These are phyloP conservation scores for Trametes cingulata DNA, from an alignment of 768 basidiomycete genomes.

Conservation along the genomic window DNA sequence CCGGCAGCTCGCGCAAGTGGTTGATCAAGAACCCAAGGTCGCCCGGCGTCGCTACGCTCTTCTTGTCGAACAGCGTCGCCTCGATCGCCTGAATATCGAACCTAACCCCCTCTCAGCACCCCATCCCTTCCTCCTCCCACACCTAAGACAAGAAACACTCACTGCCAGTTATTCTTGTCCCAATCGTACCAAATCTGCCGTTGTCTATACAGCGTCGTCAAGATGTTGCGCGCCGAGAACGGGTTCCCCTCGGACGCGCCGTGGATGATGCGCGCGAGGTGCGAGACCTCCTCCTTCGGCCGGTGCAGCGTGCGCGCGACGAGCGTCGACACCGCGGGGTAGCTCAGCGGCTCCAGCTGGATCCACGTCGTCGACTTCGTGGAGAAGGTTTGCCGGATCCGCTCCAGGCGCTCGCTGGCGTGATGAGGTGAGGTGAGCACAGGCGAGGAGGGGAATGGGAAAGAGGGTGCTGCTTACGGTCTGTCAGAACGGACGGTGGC, in stretches of 20 bases:
- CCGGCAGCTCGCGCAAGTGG: constrained; percentile 59
- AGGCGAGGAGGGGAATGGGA: not conserved
- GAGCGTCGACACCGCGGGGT: constrained; percentile 55
- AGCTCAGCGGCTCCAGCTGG: constrained; percentile 57
- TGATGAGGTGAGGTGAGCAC: not conserved
- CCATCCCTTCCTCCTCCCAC: not conserved
- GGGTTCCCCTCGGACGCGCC: constrained; percentile 66
- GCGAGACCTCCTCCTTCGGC: constrained; percentile 52
- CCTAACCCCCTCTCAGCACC: constrained; percentile 31
- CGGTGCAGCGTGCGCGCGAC: constrained; percentile 67
- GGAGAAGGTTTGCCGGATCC: constrained; percentile 57
- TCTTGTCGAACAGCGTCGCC: constrained; percentile 51
- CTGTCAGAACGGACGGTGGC: constrained; percentile 61
- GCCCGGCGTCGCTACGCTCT: constrained; percentile 54
- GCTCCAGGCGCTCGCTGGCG: constrained; percentile 44
- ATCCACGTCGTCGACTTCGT: constrained; percentile 69
- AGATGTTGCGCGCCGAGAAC: constrained; percentile 65
- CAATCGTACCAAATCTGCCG: constrained; percentile 67
- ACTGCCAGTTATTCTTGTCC: constrained; percentile 69
- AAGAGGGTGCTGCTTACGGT: constrained; percentile 36
- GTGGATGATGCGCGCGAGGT: constrained; percentile 57
- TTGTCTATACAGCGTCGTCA: constrained; percentile 64
- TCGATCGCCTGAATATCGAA: constrained; percentile 61
- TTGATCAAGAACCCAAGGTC: constrained; percentile 62
- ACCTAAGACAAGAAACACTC: constrained; percentile 27